Percentiles rank a stretch among this genome's conserved stretches.
Conservation (phyloP, 176 grass and related monocot genomes). For the Oryza australiensis region DNA sequence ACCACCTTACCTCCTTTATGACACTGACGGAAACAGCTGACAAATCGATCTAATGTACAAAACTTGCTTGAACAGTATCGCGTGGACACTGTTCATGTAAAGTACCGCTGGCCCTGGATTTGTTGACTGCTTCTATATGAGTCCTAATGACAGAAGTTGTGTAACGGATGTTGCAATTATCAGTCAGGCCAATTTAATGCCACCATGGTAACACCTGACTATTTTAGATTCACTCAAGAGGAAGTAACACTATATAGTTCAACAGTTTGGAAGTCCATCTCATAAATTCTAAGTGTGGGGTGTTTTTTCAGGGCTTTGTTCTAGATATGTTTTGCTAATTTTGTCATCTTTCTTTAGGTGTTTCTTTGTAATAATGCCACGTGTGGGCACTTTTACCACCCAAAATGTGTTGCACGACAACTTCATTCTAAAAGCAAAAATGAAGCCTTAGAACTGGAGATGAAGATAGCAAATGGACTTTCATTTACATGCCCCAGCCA, state of each 20-base stretch:
- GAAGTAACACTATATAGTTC: conserved; percentile 1
- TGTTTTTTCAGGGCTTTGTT: conserved; percentile 16
- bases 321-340: conserved; percentile 30
- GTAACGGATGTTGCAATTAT: background rate
- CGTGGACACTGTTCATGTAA: too few relatives aligned
- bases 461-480: conserved; percentile 57
- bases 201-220: conserved; percentile 1
- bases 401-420: conserved; percentile 71
- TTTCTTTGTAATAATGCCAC: conserved; percentile 95
- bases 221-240: background rate
- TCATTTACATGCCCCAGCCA: conserved; percentile 88
- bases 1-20: too few relatives aligned
- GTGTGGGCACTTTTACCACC: conserved; percentile 94
- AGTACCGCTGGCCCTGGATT: background rate
- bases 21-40: too few relatives aligned
- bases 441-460: conserved; percentile 57
- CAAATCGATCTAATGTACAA: too few relatives aligned
- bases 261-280: conserved; percentile 16
- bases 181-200: background rate
- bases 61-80: too few relatives aligned
- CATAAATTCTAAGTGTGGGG: conserved; percentile 3
- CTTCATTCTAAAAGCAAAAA: conserved; percentile 50
- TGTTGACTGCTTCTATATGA: background rate
- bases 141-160: background rate
- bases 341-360: conserved; percentile 52